phyloP scores from a whole-genome alignment of 805 yeast genomes.

The Barnettozyma sp. region DNA sequence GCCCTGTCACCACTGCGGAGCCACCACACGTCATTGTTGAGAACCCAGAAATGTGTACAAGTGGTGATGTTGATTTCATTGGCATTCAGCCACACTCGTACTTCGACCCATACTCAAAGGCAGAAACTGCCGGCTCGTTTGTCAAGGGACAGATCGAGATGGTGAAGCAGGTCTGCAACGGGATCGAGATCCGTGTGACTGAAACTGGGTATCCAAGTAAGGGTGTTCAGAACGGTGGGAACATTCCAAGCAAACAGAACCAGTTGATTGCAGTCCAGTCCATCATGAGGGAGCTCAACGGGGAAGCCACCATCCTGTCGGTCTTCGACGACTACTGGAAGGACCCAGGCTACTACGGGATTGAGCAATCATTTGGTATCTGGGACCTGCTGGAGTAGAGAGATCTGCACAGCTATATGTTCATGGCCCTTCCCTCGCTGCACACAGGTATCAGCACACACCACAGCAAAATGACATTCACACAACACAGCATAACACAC shows the following conservation, averaged over 20 bases:
- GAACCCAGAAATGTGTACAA: conserved; percentile 63
- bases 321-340: conserved; percentile 89
- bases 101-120: conserved; percentile 57
- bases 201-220: conserved; percentile 88
- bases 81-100: conserved; percentile 86
- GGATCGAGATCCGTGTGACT: conserved; percentile 51
- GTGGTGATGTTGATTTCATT: conserved; percentile 65
- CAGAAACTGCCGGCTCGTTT: conserved; percentile 66
- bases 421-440: neutral
- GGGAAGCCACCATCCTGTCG: conserved; percentile 64
- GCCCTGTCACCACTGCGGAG: conserved; percentile 77
- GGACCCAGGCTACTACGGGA: conserved; percentile 69
- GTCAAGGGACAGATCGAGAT: conserved; percentile 54
- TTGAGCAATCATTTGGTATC: conserved; percentile 84
- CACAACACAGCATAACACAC: too few relatives aligned
- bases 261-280: conserved; percentile 63
- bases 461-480: too few relatives aligned
- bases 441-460: too few relatives aligned
- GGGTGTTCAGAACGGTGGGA: conserved; percentile 65
- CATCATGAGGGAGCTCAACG: conserved; percentile 51
- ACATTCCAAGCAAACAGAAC: conserved; percentile 63
- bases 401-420: too few relatives aligned
- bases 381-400: conserved; percentile 27
- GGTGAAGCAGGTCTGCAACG: conserved; percentile 43
- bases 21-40: conserved; percentile 71